Conservation (phyloP, 108 stramenopile species). For the Chaetoceros muelleri region DNA sequence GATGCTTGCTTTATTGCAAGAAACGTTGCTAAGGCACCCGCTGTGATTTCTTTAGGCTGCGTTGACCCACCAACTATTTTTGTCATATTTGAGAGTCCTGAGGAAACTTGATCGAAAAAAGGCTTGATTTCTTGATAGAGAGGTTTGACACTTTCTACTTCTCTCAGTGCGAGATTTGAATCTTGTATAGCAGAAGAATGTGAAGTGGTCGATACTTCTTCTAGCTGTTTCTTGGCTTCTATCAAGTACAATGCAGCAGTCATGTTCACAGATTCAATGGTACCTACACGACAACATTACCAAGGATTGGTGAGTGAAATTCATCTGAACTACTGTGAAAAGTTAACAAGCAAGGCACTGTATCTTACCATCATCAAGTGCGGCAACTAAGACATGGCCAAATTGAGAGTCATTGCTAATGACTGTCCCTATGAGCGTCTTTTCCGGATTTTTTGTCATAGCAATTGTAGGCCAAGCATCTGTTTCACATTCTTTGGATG, state of each 20-base stretch:
- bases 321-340: neutral
- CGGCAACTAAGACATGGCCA: conserved; percentile 58
- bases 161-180: conserved; percentile 22
- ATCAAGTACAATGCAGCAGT: conserved; percentile 19
- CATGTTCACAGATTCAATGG: conserved; percentile 39
- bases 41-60: conserved; percentile 21
- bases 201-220: neutral
- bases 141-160: conserved; percentile 29
- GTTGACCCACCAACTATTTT: conserved; percentile 67
- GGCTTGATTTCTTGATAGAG: conserved; percentile 39
- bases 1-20: conserved; percentile 41
- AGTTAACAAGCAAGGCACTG: neutral
- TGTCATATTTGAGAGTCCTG: conserved; percentile 45
- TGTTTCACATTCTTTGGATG: conserved; percentile 22
- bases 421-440: conserved; percentile 36
- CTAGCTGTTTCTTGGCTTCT: neutral
- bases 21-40: conserved; percentile 50
- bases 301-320: too few species aligned
- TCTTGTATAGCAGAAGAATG: conserved; percentile 3
- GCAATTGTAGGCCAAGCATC: conserved; percentile 32
- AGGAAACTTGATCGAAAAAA: conserved; percentile 29
- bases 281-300: conserved; percentile 9
- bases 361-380: conserved; percentile 36
- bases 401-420: conserved; percentile 50
- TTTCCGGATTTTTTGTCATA: neutral